Conservation (phyloP, 768 basidiomycete genomes). For the Rhodotorula taiwanensis region DNA sequence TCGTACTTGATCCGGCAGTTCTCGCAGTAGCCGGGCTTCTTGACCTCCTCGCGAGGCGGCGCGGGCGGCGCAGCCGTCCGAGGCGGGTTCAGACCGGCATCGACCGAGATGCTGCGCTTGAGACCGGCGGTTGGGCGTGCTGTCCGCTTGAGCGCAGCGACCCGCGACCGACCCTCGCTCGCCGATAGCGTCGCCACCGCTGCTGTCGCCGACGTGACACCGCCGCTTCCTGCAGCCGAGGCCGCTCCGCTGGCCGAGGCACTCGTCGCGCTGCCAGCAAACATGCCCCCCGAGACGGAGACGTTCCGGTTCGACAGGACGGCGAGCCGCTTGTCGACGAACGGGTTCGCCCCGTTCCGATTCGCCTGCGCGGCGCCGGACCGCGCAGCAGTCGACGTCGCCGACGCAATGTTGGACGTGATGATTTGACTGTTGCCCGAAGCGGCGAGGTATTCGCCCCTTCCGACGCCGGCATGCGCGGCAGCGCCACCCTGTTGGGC, state of each 20-base stretch:
- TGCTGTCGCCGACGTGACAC: constrained; percentile 42
- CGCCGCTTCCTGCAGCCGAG: not conserved
- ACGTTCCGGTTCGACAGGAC: constrained; percentile 37
- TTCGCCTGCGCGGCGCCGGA: constrained; percentile 19
- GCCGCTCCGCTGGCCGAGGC: not conserved
- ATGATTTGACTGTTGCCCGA: constrained; percentile 92
- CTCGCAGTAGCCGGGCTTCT: constrained; percentile 95
- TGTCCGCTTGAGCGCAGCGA: constrained; percentile 41
- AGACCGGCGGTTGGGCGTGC: constrained; percentile 43
- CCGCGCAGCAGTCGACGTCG: constrained; percentile 40
- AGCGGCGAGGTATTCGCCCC: constrained; percentile 65
- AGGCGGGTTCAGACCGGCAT: constrained; percentile 36
- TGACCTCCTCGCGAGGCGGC: constrained; percentile 57
- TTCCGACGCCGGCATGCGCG: constrained; percentile 2
- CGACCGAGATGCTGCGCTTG: constrained; percentile 39
- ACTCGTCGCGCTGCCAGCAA: constrained; percentile 3
- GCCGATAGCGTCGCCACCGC: constrained; percentile 36
- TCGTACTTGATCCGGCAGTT: constrained; percentile 86
- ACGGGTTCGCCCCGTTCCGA: constrained; percentile 24
- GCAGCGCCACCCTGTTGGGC: not conserved
- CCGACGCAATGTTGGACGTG: constrained; percentile 80
- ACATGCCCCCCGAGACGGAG: constrained; percentile 18
- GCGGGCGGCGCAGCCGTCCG: constrained; percentile 27
- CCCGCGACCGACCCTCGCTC: not conserved
- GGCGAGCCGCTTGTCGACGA: constrained; percentile 39